Evolutionary conservation across 306 rosid species (phyloP), one percentile per base, ranked within the genome.

Genomic region (Fagus sylvatica): DNA sequence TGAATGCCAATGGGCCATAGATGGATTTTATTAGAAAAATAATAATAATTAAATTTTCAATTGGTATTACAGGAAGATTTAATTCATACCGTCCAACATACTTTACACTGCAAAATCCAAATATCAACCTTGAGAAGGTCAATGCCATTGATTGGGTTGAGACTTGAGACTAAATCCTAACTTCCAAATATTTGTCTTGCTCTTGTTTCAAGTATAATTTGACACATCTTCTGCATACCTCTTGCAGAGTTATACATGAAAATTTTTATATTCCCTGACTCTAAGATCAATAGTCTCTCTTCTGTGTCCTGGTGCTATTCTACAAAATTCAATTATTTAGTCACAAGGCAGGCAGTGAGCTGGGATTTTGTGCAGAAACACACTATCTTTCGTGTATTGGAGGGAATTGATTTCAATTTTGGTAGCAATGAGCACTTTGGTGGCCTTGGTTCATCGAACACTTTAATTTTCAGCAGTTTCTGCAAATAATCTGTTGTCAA

Each of bases 251-350:
- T 74, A 15, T 36, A 40, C 34, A 11, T 2, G 1, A 53, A 22
- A 8, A 32, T 57, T 40, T 70, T 7, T 6, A 37, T 15, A 22
- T 34, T 3, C 72, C 53, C 73, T 4, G 36, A 12, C 55, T 55
- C 42, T 19, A 61, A 49, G 32, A 57, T 15, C 72, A 74, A 67
- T 42, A 39, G 42, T 66, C 72, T 48, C 76, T 69, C 71, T 77
- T 76, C 67, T 68, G 3, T 59, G 74, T 49, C 74, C 70, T 74
- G 40, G 81, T 49, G 76, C 30, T 69, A 49, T 56, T 15, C 66
- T 57, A 57, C 46, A 74, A 37, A 59, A 71, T 70, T 33, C 71
- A 73, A 41, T 54, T 32, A 67, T 57, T 60, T 28, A 39, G 66
- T 66, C 41, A 11, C 42, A 55, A 7, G 30, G 30, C 34, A 39